Conservation (phyloP, 202 grass and related monocot genomes). For the Carex arenaria region DNA sequence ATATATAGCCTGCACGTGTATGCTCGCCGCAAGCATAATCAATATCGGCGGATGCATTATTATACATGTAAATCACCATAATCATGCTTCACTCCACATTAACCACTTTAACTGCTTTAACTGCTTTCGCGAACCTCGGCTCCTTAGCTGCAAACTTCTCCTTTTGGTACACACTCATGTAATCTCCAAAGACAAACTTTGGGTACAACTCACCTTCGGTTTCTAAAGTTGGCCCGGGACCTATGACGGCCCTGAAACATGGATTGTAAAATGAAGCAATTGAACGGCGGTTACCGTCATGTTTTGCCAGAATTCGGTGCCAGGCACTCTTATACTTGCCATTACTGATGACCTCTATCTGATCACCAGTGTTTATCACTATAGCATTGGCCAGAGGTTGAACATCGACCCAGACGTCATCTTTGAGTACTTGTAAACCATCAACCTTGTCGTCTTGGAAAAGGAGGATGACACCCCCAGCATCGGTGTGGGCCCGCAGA, state of each 20-base stretch:
- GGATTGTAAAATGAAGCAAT: slow-evolving; percentile 90
- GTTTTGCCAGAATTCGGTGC: slow-evolving; percentile 68
- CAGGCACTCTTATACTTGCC: slow-evolving; percentile 80
- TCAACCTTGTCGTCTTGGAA: slow-evolving; percentile 82
- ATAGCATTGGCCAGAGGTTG: slow-evolving; percentile 79
- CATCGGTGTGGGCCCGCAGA: slow-evolving; percentile 81
- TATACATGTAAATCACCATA: not conserved
- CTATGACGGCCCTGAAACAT: slow-evolving; percentile 40
- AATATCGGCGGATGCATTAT: slow-evolving; percentile 1
- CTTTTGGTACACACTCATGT: slow-evolving; percentile 79
- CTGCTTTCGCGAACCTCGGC: slow-evolving; percentile 42
- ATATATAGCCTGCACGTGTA: not conserved
- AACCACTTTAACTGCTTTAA: slow-evolving; percentile 1
- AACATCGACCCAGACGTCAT: slow-evolving; percentile 62
- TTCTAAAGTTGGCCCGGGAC: slow-evolving; percentile 18
- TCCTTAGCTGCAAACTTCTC: slow-evolving; percentile 65
- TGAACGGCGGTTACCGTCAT: slow-evolving; percentile 58
- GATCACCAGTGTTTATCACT: slow-evolving; percentile 92
- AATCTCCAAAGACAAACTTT: slow-evolving; percentile 63
- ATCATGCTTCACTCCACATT: slow-evolving; percentile 3
- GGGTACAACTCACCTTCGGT: slow-evolving; percentile 28
- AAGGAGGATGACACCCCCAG: slow-evolving; percentile 76
- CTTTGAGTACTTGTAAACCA: slow-evolving; percentile 62
- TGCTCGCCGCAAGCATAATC: not conserved
- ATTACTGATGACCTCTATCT: slow-evolving; percentile 73